Base-by-base conservation (phyloP, 129 eudicot genomes). In the Arctium minus region DNA sequence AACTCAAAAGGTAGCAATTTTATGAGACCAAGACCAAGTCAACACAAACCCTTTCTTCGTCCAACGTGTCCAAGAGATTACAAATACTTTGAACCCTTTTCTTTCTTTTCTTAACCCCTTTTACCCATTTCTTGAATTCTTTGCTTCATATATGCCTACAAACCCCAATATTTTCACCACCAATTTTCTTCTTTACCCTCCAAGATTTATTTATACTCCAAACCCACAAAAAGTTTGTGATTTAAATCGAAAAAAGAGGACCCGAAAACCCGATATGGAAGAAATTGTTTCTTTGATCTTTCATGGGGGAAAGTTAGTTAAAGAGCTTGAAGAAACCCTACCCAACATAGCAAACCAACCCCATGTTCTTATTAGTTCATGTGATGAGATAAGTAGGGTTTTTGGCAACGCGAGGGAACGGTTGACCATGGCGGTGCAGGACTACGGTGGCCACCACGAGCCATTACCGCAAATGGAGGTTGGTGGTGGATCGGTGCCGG, bases 11-110 rank as follows among this genome's bases (percentile, higher is more conserved):
- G 60, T 48, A 70, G 10, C 56, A 18, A 38, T 15, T 29, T 75
- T 30, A 77, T 40, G 42, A 64, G 84, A 78, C 84, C 79, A 72
- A 44, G 97, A 92, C 97, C 79, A n/a, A 82, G 93, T 91, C 93
- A 33, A 46, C 50, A 64, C 74, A 22, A 22, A 29, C 67, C 29
- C 73, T n/a, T 73, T 72, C 84, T 83, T 80, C 82, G 4, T 44
- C 79, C 85, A 86, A 80, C 94, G 88, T 88, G 79, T 87, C 84
- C 64, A 33, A 85, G 29, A 80, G 13, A 50, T 83, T 82, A 76
- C 89, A 83, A 86, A 81, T 88, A 86, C 97, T 92, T 92, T 92
- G 97, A 92, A 89, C 40, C 46, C 2, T 81, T 83, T 74, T 78
- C 30, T 6, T 70, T 76, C 53, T 78, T 56, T 73, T 75, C 87